Base-by-base conservation (phyloP, 306 rosid genomes). In the Cucurbita maxima region DNA sequence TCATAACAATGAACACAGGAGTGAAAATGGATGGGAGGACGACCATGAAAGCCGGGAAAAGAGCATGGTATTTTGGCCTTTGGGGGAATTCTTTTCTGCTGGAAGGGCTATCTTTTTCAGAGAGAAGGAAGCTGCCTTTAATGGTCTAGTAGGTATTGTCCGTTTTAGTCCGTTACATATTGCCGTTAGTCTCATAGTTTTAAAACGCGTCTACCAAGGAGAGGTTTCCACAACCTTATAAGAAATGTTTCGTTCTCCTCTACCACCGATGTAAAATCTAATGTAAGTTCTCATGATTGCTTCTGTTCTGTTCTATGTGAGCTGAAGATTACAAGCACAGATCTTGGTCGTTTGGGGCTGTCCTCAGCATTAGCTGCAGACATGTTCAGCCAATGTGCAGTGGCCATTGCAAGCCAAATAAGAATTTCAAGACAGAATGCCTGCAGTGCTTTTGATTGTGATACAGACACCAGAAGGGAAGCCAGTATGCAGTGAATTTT, bases 1-100 rank as follows among this genome's bases (percentile, higher is more conserved):
- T 92, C 43, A 54, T 79, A 16, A 67, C 72, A 30, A 30, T 30
- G 34, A 30, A 30, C 34, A 30, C 34, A 3, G 88, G 84, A 4
- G 95, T 83, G 1, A 86, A 88, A 61, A 88, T 88, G 90, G 91
- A 92, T 45, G 45, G 77, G 9, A 76, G 81, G 47, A 36, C 84
- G 87, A 72, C 84, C 43, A 25, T 61, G 1, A 85, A 77, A 44
- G 77, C 83, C 16, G 96, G 92, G 52, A 78, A 48, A 51, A 90
- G 74, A 48, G 76, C 91, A 0, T 54, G 84, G 79, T 3, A 0
- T 61, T 11, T 1, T 22, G 3, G 16, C 30, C 1, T 61, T 11
- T 1, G n/a, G 3, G 12, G 30, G 2, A 5, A 15, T 3, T 2
- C 19, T 0, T 8, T 68, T 0, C 12, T 77, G 7, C 18, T 37